A percentile compares a stretch with the other conserved stretches of the same genome.
Evolutionary conservation across 371 early-diverging fungal genomes (phyloP).

Genomic region (Mortierella sp.): DNA sequence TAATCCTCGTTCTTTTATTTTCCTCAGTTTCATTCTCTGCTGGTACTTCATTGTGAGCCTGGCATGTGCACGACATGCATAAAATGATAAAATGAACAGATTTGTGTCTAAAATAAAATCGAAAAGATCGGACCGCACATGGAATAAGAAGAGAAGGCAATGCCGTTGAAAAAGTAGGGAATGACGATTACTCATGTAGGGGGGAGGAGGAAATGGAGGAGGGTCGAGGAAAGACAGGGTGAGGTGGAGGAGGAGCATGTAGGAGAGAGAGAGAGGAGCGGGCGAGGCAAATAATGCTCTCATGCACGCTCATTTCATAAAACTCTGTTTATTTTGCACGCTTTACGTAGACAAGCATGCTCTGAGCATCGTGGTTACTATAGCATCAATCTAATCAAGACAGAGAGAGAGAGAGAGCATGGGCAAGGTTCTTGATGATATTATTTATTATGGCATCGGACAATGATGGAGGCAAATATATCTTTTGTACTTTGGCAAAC

Average conservation of each 20-base stretch:
- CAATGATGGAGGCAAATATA: neutral
- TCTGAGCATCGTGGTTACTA: neutral
- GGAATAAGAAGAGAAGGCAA: no score
- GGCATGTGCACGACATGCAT: neutral
- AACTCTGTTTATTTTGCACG: neutral
- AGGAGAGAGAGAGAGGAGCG: neutral
- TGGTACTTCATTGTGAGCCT: no score
- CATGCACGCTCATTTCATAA: conserved; percentile 9
- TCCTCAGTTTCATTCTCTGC: no score
- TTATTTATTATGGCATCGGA: neutral
- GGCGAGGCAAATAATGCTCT: neutral
- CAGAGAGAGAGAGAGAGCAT: neutral
- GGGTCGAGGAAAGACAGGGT: neutral
- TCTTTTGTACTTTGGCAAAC: neutral
- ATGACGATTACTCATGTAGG: no score
- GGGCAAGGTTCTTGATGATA: neutral
- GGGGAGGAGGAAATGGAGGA: no score
- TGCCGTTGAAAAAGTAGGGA: no score
- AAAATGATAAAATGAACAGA: neutral
- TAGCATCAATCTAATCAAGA: no score
- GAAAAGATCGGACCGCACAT: neutral
- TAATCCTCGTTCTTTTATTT: no score
- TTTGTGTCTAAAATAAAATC: neutral
- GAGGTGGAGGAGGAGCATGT: neutral
- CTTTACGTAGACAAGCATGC: neutral